Base-by-base conservation (phyloP, 345 rosid genomes). In the Anacardium occidentale region DNA sequence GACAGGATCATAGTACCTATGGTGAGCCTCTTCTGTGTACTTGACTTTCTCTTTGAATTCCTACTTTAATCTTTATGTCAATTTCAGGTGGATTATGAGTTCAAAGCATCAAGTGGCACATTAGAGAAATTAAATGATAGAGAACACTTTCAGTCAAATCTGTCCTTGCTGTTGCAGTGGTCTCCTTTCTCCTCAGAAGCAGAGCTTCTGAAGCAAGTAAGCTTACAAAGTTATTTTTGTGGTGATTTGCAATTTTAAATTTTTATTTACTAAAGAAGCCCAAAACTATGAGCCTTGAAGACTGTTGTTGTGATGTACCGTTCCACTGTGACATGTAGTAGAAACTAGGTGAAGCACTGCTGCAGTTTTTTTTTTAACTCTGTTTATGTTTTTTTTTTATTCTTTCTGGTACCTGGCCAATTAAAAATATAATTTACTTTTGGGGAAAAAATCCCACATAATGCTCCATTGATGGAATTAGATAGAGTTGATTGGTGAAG, bases 1-100 rank as follows among this genome's bases (percentile, higher is more conserved):
- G 90, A 94, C 79, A 88, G 96, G 82, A 92, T 94, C 67, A 88
- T 94, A 45, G 98, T 94, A 66, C 98, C 98, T 64, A 90, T 94
- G 94, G 97, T 94, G 74, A 85, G 90, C 83, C 74, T 74, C 61
- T 24, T 65, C 68, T n/a, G 54, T 56, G 47, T 61, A 14, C 15
- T 62, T 53, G 25, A 74, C 45, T 22, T 66, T 37, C 20, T 42
- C 26, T 52, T 57, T 47, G 52, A 26, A 51, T 50, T 25, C 68
- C 54, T 69, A 20, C 34, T 54, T 62, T 59, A 60, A 64, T 54
- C 25, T 63, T 48, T 50, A 12, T 77, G 29, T 65, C 72, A 52
- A 60, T 54, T 77, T 81, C 85, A 92, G 98, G 89, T 94, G 79
- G 96, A 90, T 85, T 94, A 90, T 57, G 86, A 88, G 74, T 79